Base-by-base conservation (phyloP, 2,329 filamentous ascomycete species). In the Colletotrichum gigasporum region DNA sequence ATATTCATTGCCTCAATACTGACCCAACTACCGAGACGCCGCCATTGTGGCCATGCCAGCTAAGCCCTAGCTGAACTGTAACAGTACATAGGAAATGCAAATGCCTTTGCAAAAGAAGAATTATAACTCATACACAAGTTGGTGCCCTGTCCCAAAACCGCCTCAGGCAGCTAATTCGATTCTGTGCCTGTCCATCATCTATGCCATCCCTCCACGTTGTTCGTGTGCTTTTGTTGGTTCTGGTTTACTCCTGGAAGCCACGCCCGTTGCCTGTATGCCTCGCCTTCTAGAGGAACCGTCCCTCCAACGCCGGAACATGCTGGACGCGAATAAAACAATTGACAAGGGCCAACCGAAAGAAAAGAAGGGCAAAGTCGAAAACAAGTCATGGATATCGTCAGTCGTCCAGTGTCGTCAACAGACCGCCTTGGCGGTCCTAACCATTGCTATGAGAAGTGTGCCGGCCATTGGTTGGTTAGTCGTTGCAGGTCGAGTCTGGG, bases 261-360 rank as follows among this genome's bases (percentile, higher is more conserved):
- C 35, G 34, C 44, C 44, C 34, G 3, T 47, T 53, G 34, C 24
- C 63, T 34, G 37, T 47, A 35, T 60, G 48, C 50, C 51, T 22
- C 50, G 48, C 56, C 48, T 61, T 61, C 20, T 55, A 50, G 39
- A 53, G 65, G 55, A 52, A 26, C 54, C 59, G 18, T 54, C 41
- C 58, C 54, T 45, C 65, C 62, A 67, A 67, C 65, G 65, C 65
- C 65, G 45, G 44, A 67, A 63, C 51, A 67, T 65, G 62, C 51
- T 67, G 52, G 45, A 20, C 62, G 32, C 30, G 42, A 63, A 52
- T 32, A 28, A 65, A 39, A 57, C 48, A 56, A 56, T 34, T 34
- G 39, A 51, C 57, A 28, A 35, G 34, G 37, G 57, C 53, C 52
- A 52, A 54, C 39, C 47, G 30, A 50, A 62, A 64, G 58, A 63